Base-by-base conservation (phyloP, 768 basidiomycete genomes). In the Tremella yokohamensis region DNA sequence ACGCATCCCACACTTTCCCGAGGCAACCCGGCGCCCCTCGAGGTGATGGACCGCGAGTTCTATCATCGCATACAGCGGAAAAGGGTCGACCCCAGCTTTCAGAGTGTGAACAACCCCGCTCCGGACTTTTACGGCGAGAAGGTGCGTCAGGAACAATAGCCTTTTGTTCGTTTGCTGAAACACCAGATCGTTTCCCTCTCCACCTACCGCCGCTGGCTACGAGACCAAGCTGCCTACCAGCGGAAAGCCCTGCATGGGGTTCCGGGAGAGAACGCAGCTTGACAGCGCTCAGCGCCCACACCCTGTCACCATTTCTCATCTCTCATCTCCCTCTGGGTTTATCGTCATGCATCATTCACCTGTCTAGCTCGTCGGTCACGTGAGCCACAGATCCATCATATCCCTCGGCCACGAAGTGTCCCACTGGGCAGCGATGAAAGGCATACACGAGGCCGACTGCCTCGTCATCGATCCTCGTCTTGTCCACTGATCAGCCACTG, bases 221-320 rank as follows among this genome's bases (percentile, higher is more conserved):
- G 77, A 49, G 77, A 78, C 65, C 77, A 78, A 58, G 72, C 74
- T 34, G 74, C 71, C 8, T 76, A 76, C 56, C 70, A 66, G 60
- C 59, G 75, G n/a, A 76, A 76, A 56, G 75, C 75, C 8, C 59
- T 70, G 61, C 73, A 76, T 57, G 75, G 75, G n/a, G 74, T 76
- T n/a, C 72, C 74, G 18, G 68, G 60, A n/a, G 70, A 71, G 61
- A 58, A 34, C 4, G 6, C 15, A 15, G 42, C 22, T 4, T 45
- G 8, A 45, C n/a, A n/a, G n/a, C n/a, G n/a, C 61, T 34, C 19
- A 37, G 3, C n/a, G n/a, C n/a, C n/a, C n/a, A n/a, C n/a, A n/a
- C n/a, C n/a, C n/a, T n/a, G n/a, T n/a, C n/a, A 34, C 11, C 29
- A 34, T 34, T 11, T 34, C 29, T 34, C 29, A 6, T 4, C 11